phyloP scores from a whole-genome alignment of 768 basidiomycete species.

The Suillus paluster region DNA sequence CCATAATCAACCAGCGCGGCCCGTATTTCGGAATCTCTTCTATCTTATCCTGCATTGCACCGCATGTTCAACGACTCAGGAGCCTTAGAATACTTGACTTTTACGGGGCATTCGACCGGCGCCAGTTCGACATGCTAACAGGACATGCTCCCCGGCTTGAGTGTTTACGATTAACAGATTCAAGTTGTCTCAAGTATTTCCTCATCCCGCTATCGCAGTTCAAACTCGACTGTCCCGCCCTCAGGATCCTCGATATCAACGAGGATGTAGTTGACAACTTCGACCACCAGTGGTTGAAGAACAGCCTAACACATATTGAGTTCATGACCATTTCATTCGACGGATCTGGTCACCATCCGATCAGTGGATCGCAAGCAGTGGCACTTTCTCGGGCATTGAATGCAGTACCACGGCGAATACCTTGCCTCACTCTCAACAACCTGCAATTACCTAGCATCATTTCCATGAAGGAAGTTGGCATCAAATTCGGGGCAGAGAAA shows the following conservation, averaged over 20 bases:
- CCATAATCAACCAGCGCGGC: not conserved
- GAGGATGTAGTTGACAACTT: not conserved
- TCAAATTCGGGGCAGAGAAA: not conserved
- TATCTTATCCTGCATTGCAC: not conserved
- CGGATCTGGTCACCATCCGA: not conserved
- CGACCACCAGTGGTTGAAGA: not conserved
- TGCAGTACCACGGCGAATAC: not conserved
- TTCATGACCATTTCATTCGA: not conserved
- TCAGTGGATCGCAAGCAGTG: not conserved
- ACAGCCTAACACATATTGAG: not conserved
- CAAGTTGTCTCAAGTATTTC: too few relatives aligned
- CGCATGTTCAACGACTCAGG: not conserved
- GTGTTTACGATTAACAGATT: not conserved
- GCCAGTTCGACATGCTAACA: not conserved
- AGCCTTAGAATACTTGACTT: not conserved
- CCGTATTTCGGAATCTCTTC: not conserved
- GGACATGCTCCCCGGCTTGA: not conserved
- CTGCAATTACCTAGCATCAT: too few relatives aligned
- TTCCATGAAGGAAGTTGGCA: too few relatives aligned
- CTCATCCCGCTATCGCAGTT: not conserved
- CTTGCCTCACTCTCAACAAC: not conserved
- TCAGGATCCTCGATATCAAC: not conserved
- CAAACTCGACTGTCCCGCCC: not conserved
- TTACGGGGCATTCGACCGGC: too few relatives aligned
- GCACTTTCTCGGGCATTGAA: not conserved